A percentile compares a stretch with the other conserved stretches of the same genome.
Evolutionary conservation across 2,329 filamentous ascomycete species (phyloP).

Genomic region (Verticillium nonalfalfae): DNA sequence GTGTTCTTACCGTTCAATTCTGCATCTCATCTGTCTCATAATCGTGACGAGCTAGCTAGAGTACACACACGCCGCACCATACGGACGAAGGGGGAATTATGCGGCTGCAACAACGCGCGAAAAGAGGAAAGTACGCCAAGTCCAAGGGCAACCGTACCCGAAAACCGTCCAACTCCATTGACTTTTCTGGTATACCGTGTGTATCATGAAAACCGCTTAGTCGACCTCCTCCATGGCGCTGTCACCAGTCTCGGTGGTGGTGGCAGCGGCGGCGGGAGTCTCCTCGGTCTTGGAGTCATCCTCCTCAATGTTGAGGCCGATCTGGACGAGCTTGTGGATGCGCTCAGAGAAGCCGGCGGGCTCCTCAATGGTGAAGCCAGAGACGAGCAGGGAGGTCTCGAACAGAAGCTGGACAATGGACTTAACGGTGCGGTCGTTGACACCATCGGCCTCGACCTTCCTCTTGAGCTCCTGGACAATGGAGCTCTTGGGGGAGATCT

Average conservation of each 20-base stretch:
- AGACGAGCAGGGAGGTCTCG: slow-evolving; percentile 97
- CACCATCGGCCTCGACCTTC: slow-evolving; percentile 96
- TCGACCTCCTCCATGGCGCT: slow-evolving; percentile 99
- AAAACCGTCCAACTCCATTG: slow-evolving; percentile 33
- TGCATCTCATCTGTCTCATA: slow-evolving; percentile 32
- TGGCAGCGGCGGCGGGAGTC: slow-evolving; percentile 49
- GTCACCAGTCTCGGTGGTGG: slow-evolving; percentile 63
- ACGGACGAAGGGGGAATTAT: slow-evolving; percentile 24
- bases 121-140: slow-evolving; percentile 14
- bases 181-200: slow-evolving; percentile 27
- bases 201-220: slow-evolving; percentile 45
- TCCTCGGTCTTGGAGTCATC: slow-evolving; percentile 69
- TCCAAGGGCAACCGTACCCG: slow-evolving; percentile 17
- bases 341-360: slow-evolving; percentile 96
- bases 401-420: slow-evolving; percentile 97
- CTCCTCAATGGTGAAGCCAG: slow-evolving; percentile 99
- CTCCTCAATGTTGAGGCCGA: slow-evolving; percentile 96
- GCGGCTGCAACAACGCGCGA: slow-evolving; percentile 17
- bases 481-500: slow-evolving; percentile 97
- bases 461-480: slow-evolving; percentile 99
- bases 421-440: slow-evolving; percentile 99
- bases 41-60: slow-evolving; percentile 33
- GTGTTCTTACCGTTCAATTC: slow-evolving; percentile 13
- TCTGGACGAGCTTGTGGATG: slow-evolving; percentile 98
- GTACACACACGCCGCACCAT: slow-evolving; percentile 25